Conservation (phyloP, 2,329 filamentous ascomycete genomes). For the Aspergillus ochraceus region DNA sequence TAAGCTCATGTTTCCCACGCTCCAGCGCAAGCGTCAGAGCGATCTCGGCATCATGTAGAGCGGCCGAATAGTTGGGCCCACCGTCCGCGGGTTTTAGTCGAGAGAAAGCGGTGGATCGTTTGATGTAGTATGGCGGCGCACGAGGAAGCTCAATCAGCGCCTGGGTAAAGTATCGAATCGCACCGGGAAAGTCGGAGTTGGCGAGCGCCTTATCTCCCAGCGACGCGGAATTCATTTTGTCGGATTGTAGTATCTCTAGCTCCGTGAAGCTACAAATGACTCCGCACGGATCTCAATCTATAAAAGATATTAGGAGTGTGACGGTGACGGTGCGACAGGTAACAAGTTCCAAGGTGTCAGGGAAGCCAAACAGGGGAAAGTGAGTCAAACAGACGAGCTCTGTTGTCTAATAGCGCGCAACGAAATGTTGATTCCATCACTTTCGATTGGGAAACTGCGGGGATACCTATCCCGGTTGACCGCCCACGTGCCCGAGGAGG, state of each 20-base stretch:
- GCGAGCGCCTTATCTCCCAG: slow-evolving; percentile 64
- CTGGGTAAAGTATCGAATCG: slow-evolving; percentile 66
- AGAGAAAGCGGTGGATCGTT: slow-evolving; percentile 76
- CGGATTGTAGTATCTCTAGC: not conserved
- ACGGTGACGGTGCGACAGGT: not conserved
- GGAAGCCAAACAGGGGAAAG: not conserved
- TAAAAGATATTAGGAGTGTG: not conserved
- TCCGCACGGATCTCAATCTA: not conserved
- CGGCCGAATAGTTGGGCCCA: slow-evolving; percentile 42
- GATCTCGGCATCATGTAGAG: slow-evolving; percentile 68
- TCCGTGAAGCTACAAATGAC: not conserved
- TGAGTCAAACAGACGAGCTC: not conserved
- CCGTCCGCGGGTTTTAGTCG: slow-evolving; percentile 56
- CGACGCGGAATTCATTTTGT: slow-evolving; percentile 52
- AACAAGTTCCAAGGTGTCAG: not conserved
- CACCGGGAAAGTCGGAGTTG: slow-evolving; percentile 63
- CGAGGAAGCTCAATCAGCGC: slow-evolving; percentile 63
- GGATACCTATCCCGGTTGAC: not conserved
- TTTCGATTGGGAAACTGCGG: slow-evolving; percentile 14
- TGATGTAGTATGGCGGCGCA: slow-evolving; percentile 77
- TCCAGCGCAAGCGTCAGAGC: slow-evolving; percentile 63
- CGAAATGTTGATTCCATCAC: slow-evolving; percentile 11
- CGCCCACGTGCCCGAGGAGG: not conserved
- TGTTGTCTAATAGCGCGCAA: not conserved
- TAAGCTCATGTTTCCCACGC: slow-evolving; percentile 72